Conservation (phyloP, 441 rosid genomes). For the Erodium chrysanthum region DNA sequence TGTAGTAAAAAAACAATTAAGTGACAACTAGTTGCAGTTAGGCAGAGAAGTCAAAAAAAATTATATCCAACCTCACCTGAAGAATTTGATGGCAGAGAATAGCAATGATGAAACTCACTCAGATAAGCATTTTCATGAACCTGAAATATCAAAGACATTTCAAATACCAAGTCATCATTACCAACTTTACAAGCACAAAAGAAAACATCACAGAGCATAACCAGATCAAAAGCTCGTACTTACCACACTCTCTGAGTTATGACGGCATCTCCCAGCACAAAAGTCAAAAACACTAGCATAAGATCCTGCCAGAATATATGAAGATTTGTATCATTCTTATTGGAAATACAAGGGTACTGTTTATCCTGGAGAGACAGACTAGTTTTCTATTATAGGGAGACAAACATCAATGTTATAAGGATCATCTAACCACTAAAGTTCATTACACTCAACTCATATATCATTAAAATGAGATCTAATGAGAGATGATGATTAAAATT, state of each 20-base stretch:
- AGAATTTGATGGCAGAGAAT: constrained; percentile 58
- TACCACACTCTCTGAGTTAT: constrained; percentile 93
- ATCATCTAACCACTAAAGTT: background rate
- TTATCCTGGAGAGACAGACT: background rate
- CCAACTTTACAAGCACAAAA: background rate
- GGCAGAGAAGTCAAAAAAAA: background rate
- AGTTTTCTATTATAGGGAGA: constrained; percentile 1
- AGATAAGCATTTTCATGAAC: constrained; percentile 92
- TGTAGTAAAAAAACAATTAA: constrained; percentile 2
- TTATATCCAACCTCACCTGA: background rate
- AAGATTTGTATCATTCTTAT: background rate
- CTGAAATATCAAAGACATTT: constrained; percentile 31
- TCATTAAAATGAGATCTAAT: background rate
- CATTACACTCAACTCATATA: background rate
- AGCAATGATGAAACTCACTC: constrained; percentile 90
- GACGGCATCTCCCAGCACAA: constrained; percentile 94
- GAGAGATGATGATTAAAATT: background rate
- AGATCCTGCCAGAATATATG: constrained; percentile 37
- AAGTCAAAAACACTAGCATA: constrained; percentile 66
- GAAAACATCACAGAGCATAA: background rate
- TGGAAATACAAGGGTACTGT: background rate
- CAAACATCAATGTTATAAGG: background rate
- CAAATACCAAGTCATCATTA: constrained; percentile 8
- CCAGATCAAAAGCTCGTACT: constrained; percentile 17
- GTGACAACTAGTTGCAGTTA: background rate